Base-by-base conservation (phyloP, 2,329 filamentous ascomycete genomes). In the Calonectria pauciramosa region DNA sequence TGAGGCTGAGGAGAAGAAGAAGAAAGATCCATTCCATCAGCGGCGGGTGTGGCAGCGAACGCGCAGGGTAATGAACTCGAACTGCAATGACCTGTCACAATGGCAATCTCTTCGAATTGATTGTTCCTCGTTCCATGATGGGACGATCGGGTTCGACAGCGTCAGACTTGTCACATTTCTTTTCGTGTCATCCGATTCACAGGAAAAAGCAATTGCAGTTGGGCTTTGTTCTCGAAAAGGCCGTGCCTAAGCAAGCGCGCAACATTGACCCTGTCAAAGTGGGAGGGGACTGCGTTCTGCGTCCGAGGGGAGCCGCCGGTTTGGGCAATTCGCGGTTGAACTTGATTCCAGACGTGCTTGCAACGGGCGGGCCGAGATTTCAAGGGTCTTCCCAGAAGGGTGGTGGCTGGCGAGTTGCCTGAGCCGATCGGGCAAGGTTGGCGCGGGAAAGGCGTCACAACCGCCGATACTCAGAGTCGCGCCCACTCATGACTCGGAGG, bases 291-390 rank as follows among this genome's bases (percentile, higher is more conserved):
- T 47, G 44, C 41, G 41, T 9, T n/a, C 41, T 44, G 41, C 18
- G 38, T 41, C 36, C 36, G 7, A 16, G 36, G 36, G 14, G n/a
- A n/a, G n/a, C n/a, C n/a, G 6, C 38, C 38, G 7, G 7, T 44
- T 16, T 8, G 41, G 18, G 41, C 41, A 8, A 44, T n/a, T n/a
- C 41, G 18, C 34, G 14, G 44, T 47, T 47, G 44, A 47, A 23
- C n/a, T 23, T 47, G 44, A 47, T 47, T 47, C n/a, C 20, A 23
- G 44, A 47, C 23, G 20, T 4, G 2, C 56, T 63, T 63, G n/a
- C 34, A 63, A 63, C 56, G 56, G 56, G 56, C 56, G 56, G 56
- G 34, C 60, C 60, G 26, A 47, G 16, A 47, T 34, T 49, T 49
- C 60, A 49, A 44, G 41, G 60, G 26, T 65, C 11, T 30, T n/a